Base-by-base conservation (phyloP, 2,329 filamentous ascomycete species). In the Pseudogymnoascus sp. region DNA sequence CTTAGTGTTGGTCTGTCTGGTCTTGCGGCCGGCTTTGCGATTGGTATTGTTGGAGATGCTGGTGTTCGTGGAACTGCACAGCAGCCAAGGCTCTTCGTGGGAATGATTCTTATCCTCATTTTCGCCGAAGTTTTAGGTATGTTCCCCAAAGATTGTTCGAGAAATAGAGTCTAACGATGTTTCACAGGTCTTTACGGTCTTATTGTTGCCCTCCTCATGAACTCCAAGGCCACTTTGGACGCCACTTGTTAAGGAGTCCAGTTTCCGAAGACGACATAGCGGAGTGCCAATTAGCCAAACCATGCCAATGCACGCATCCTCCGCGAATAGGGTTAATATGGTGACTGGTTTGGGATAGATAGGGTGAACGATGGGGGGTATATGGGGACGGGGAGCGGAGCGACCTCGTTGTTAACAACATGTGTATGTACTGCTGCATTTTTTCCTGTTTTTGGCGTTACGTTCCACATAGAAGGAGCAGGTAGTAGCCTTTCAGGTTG, bases 151-250 rank as follows among this genome's bases (percentile, higher is more conserved):
- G 41, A 31, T 14, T 19, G 14, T 6, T 26, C 21, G 26, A 33
- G 45, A 38, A 21, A 65, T 68, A 65, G 68, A 61, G 31, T 62
- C 74, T 76, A 65, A 74, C 60, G 59, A 21, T 21, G 10, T 49
- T 1, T 1, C 26, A 10, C 66, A 94, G 91, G 93, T 94, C 91
- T 99, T 64, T 99, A 99, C 81, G 94, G 94, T 77, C 85, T 99
- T 73, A 99, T 99, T 77, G 94, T 99, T 70, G 94, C 94, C 68
- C 89, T 99, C 74, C 87, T 99, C 75, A 99, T 99, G 95, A 99
- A 97, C 90, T 96, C 94, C 64, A 95, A 94, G 82, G 90, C 89
- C 39, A 78, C 78, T 65, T 78, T 85, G 70, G 83, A 87, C 72
- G 82, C 81, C 70, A 74, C 69, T 65, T 92, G 89, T 78, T 85